Conservation (phyloP, 306 rosid species). For the Malus fusca region DNA sequence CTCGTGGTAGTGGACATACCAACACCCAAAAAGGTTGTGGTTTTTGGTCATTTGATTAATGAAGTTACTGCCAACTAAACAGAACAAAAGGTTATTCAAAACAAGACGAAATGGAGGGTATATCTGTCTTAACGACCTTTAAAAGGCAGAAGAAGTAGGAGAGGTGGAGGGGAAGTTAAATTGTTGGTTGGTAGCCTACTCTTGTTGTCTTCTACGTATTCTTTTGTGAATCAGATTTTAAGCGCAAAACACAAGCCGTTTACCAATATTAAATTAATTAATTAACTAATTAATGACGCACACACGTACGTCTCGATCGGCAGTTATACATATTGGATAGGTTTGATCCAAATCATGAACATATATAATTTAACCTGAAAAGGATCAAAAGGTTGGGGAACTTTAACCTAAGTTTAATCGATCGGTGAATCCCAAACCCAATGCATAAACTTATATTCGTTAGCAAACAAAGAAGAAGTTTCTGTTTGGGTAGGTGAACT, state of each 20-base stretch:
- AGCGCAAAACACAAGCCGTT: conserved; percentile 9
- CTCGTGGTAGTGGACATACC: neutral
- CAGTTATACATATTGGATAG: neutral
- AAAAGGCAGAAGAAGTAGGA: conserved; percentile 24
- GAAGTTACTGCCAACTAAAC: neutral
- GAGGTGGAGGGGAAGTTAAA: conserved; percentile 45
- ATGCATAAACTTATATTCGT: neutral
- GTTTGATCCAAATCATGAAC: too few relatives aligned
- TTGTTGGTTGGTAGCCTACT: conserved; percentile 63
- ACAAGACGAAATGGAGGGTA: neutral
- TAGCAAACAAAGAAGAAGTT: too few relatives aligned
- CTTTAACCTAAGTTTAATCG: neutral
- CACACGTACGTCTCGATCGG: neutral
- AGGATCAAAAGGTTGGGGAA: neutral
- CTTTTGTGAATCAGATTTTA: neutral
- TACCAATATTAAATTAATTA: neutral
- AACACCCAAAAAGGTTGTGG: neutral
- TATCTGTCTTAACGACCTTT: neutral
- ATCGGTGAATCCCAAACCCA: neutral
- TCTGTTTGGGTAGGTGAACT: neutral
- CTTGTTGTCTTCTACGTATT: conserved; percentile 37
- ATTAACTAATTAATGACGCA: neutral
- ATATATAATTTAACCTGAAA: neutral
- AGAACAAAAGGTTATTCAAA: neutral
- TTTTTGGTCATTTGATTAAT: neutral